Evolutionary conservation across 306 rosid species (phyloP), one percentile per base, ranked within the genome.

Genomic region (Prunus padus): DNA sequence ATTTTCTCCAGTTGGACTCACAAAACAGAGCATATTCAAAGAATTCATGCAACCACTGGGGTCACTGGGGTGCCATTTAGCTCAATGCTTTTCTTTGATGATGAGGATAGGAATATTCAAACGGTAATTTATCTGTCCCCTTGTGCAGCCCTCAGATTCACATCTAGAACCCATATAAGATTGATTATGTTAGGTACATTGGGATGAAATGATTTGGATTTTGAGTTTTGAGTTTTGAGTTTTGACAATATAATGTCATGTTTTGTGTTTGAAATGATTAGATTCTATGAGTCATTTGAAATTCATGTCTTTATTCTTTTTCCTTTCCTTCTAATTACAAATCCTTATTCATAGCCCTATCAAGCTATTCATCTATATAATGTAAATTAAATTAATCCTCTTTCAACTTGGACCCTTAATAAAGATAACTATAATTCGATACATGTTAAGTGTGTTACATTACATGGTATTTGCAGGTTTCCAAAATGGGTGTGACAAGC

Each of bases 41-140:
- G 33, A 70, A 88, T 90, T 72, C 91, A 82, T 64, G 82, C 82
- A 1, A 83, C 49, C 25, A 90, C 96, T 3, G 85, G 86, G 57
- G 85, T 90, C 25, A 90, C 96, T 3, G 85, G 86, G 57, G 85
- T 90, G 54, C 88, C 97, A 22, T 88, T 77, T 56, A 78, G 75
- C 26, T 88, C 90, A 10, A 88, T 93, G 93, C 89, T 92, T 65
- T 92, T 92, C 78, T 92, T 82, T 65, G 97, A 92, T 19, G 96
- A 92, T 56, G 92, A 92, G 68, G 61, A 90, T 71, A 83, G 90
- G n/a, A 92, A 88, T 81, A 92, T 90, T 77, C 78, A 63, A 77
- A 83, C 20, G 83, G 96, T 92, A 87, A 79, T 66, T 19, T 70
- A 46, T 2, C 20, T 8, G 4, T 18, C 5, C 22, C 37, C 10